These are phyloP conservation scores for Brettanomyces bruxellensis DNA, from an alignment of 805 yeast species.

Conservation along the genomic window DNA sequence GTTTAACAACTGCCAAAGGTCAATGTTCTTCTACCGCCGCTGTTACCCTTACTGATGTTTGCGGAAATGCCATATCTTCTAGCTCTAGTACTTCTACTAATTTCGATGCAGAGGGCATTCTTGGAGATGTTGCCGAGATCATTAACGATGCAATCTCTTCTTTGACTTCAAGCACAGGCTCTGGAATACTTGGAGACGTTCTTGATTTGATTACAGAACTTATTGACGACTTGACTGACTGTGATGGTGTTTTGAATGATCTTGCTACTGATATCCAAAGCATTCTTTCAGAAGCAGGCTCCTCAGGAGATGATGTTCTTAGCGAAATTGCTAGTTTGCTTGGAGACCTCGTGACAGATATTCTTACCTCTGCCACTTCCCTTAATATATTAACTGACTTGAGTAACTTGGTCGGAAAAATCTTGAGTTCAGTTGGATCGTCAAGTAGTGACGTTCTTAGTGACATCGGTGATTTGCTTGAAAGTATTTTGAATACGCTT, in stretches of 20 bases:
- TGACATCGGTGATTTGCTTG: not conserved
- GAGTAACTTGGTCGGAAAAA: not conserved
- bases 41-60: not conserved
- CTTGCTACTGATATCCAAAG: not conserved
- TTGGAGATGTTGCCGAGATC: conserved; percentile 1
- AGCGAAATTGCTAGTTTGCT: not conserved
- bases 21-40: not conserved
- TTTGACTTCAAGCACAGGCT: not conserved
- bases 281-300: not conserved
- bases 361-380: not conserved
- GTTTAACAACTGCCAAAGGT: not conserved
- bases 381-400: not conserved
- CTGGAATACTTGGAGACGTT: not conserved
- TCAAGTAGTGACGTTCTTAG: not conserved
- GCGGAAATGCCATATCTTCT: not conserved
- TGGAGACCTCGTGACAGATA: not conserved
- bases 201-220: not conserved
- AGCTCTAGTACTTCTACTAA: not conserved
- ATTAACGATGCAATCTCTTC: not conserved
- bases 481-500: not conserved
- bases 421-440: not conserved
- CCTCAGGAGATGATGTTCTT: not conserved
- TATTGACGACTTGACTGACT: not conserved
- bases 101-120: not conserved
- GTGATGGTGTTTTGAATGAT: not conserved